These are phyloP conservation scores for Globisporangium viniferum DNA, from an alignment of 352 stramenopile genomes.

Conservation along the genomic window DNA sequence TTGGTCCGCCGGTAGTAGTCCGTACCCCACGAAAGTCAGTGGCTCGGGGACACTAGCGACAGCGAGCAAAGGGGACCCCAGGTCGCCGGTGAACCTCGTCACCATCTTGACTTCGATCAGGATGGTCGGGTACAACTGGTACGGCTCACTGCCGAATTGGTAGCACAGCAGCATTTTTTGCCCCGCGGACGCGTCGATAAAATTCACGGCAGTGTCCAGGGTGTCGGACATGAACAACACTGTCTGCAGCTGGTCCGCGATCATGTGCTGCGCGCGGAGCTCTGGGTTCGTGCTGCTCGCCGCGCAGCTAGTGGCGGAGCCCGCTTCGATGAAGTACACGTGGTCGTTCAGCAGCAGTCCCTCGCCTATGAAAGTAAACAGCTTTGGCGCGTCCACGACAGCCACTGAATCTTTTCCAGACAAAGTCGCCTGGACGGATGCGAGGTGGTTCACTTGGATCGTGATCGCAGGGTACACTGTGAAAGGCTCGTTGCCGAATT, in stretches of 20 bases:
- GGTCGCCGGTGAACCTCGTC: conserved; percentile 32
- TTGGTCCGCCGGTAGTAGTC: conserved; percentile 35
- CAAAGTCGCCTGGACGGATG: conserved; percentile 21
- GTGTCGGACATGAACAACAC: conserved; percentile 35
- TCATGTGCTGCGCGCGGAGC: conserved; percentile 30
- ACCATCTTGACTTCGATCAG: conserved; percentile 58
- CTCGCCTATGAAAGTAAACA: conserved; percentile 47
- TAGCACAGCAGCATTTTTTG: conserved; percentile 46
- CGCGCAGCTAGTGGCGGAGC: conserved; percentile 30
- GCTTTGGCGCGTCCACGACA: conserved; percentile 50
- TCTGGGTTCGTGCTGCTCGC: conserved; percentile 29
- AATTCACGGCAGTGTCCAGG: conserved; percentile 32
- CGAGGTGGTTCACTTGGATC: conserved; percentile 49
- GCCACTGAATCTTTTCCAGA: conserved; percentile 36
- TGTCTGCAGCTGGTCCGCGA: conserved; percentile 29
- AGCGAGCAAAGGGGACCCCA: conserved; percentile 45
- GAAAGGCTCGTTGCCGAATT: conserved; percentile 66
- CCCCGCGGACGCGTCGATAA: conserved; percentile 30
- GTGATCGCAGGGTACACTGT: conserved; percentile 40
- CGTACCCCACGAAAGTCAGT: conserved; percentile 53
- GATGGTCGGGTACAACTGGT: conserved; percentile 46
- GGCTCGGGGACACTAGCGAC: conserved; percentile 55
- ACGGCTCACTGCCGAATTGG: conserved; percentile 58
- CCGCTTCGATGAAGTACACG: conserved; percentile 53
- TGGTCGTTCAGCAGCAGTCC: conserved; percentile 52